phyloP scores from a whole-genome alignment of 139 green algal genomes.

The Coccomyxa sp. region DNA sequence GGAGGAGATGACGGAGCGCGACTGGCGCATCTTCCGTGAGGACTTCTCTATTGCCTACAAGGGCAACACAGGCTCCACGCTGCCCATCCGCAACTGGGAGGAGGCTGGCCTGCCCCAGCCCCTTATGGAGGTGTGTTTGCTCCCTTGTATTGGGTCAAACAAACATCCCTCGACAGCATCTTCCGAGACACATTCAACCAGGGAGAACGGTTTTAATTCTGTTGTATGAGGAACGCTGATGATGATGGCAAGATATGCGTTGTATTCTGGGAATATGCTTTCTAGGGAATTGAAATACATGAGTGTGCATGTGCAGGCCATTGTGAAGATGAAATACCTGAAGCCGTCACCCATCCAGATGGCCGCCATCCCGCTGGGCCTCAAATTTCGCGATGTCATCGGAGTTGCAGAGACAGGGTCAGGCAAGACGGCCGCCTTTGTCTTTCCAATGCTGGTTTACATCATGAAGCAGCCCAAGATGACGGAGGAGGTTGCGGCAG shows the following conservation, averaged over 20 bases:
- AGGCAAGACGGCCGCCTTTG: conserved; percentile 96
- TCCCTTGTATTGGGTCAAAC: background rate
- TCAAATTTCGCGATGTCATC: conserved; percentile 92
- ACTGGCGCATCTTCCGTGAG: conserved; percentile 99
- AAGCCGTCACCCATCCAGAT: conserved; percentile 98
- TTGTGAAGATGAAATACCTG: conserved; percentile 77
- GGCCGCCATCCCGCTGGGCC: conserved; percentile 90
- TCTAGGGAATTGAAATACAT: too few relatives aligned
- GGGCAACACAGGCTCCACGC: conserved; percentile 1
- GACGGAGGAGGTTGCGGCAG: conserved; percentile 75
- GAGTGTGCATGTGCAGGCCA: conserved; percentile 36
- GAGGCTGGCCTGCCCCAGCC: conserved; percentile 65
- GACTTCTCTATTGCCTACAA: conserved; percentile 96
- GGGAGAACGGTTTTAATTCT: background rate
- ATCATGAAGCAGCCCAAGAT: conserved; percentile 88
- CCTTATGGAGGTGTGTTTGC: conserved; percentile 40
- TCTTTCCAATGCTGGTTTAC: conserved; percentile 95
- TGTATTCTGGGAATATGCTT: too few relatives aligned
- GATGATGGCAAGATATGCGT: too few relatives aligned
- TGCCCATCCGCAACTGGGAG: conserved; percentile 72
- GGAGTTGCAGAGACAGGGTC: conserved; percentile 81
- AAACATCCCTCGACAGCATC: too few relatives aligned
- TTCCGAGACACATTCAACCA: too few relatives aligned
- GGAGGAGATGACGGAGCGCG: conserved; percentile 88
- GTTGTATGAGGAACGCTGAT: background rate